Conservation (phyloP, 176 grass and related monocot genomes). For the Eragrostis nindensis region DNA sequence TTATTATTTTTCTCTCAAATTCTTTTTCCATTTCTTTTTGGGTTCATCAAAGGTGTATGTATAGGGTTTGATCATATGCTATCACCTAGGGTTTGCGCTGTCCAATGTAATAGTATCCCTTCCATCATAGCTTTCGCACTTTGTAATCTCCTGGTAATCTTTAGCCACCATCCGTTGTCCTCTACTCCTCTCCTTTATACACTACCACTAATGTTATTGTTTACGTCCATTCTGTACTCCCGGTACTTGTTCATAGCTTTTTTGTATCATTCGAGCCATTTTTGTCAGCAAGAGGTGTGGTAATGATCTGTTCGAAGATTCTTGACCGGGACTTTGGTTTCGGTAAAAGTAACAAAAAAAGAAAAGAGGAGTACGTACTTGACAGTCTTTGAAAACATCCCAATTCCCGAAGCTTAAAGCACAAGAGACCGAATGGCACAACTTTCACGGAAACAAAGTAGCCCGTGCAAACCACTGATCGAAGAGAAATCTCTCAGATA, state of each 20-base stretch:
- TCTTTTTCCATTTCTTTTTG: conserved; percentile 11
- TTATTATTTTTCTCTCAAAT: conserved; percentile 32
- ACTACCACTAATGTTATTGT: conserved; percentile 15
- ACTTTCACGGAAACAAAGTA: conserved; percentile 43
- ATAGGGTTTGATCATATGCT: conserved; percentile 71
- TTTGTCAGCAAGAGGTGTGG: conserved; percentile 42
- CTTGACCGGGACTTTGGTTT: conserved; percentile 57
- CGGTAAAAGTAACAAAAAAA: conserved; percentile 37
- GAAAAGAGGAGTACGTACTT: not conserved
- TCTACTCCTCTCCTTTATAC: conserved; percentile 33
- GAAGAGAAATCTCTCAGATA: not conserved
- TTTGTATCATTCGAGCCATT: conserved; percentile 55
- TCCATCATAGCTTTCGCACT: conserved; percentile 74
- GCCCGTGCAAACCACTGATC: not conserved
- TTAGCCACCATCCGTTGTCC: conserved; percentile 76
- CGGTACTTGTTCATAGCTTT: conserved; percentile 34
- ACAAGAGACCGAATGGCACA: conserved; percentile 31
- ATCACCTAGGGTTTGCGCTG: conserved; percentile 52
- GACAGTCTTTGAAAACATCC: conserved; percentile 52
- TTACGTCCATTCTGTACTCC: conserved; percentile 33
- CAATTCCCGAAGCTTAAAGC: conserved; percentile 55
- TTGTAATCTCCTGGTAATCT: conserved; percentile 84
- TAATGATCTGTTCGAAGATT: conserved; percentile 61
- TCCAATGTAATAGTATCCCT: conserved; percentile 55
- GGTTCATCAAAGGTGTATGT: conserved; percentile 57